Evolutionary conservation across 2,329 filamentous ascomycete species (phyloP).

Genomic region (Colletotrichum simmondsii): DNA sequence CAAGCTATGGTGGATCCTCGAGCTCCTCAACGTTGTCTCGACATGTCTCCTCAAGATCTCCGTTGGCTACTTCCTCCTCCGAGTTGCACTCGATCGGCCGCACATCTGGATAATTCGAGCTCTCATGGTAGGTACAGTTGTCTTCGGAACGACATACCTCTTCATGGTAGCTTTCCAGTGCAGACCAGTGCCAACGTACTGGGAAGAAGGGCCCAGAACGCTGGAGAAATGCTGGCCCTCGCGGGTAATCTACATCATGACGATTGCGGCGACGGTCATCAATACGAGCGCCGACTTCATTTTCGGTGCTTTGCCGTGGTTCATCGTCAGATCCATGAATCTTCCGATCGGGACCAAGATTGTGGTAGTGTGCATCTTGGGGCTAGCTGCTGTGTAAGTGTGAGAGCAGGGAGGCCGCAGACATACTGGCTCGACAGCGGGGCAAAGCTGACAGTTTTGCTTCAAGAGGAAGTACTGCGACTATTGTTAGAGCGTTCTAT

Average conservation of each 20-base stretch:
- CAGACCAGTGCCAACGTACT: slow-evolving; percentile 50
- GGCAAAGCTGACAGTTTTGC: neutral
- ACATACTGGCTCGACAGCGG: neutral
- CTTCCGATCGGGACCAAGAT: slow-evolving; percentile 51
- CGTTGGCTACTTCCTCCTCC: slow-evolving; percentile 53
- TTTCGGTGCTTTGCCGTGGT: slow-evolving; percentile 50
- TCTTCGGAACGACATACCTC: slow-evolving; percentile 51
- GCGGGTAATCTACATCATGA: slow-evolving; percentile 40
- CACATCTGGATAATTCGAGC: slow-evolving; percentile 49
- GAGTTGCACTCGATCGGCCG: slow-evolving; percentile 46
- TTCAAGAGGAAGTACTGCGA: slow-evolving; percentile 43
- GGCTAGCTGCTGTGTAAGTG: slow-evolving; percentile 44
- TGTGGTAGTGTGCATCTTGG: slow-evolving; percentile 44
- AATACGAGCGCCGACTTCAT: slow-evolving; percentile 51
- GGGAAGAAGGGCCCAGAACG: slow-evolving; percentile 42
- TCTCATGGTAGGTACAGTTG: slow-evolving; percentile 46
- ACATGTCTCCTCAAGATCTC: slow-evolving; percentile 49
- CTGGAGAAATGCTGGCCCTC: slow-evolving; percentile 44
- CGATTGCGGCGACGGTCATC: slow-evolving; percentile 51
- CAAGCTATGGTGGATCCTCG: slow-evolving; percentile 51
- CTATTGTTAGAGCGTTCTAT: slow-evolving; percentile 56
- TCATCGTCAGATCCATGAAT: slow-evolving; percentile 51
- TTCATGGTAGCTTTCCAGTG: slow-evolving; percentile 55
- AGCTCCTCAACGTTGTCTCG: slow-evolving; percentile 51
- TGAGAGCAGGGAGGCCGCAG: neutral